Percentiles rank a stretch among this genome's conserved stretches.
phyloP scores from a whole-genome alignment of 139 green algal genomes.

The Picochlorum sp. region DNA sequence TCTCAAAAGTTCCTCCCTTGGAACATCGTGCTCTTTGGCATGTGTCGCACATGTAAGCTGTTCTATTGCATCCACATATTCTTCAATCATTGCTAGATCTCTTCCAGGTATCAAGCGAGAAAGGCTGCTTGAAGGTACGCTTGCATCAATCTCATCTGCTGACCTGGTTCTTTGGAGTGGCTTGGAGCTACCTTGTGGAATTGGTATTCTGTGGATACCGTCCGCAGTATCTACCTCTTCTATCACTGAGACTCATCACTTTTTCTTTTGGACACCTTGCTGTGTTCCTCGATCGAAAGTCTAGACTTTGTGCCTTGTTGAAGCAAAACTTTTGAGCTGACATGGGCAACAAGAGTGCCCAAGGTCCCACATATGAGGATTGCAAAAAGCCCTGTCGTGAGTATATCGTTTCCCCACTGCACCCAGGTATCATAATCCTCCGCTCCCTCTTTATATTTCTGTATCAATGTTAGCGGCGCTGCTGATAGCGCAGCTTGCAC shows the following conservation, averaged over 20 bases:
- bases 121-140: not conserved
- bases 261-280: not conserved
- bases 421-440: slow-evolving; percentile 20
- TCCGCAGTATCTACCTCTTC: not conserved
- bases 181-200: not conserved
- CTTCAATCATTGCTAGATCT: slow-evolving; percentile 23
- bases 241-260: not conserved
- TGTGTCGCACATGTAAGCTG: slow-evolving; percentile 15
- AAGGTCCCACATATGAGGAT: slow-evolving; percentile 65
- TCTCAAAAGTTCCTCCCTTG: slow-evolving; percentile 14
- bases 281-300: not conserved
- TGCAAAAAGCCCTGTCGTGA: slow-evolving; percentile 33
- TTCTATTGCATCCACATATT: slow-evolving; percentile 29
- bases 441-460: slow-evolving; percentile 10
- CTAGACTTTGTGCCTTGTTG: not conserved
- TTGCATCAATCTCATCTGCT: not conserved
- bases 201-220: not conserved
- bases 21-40: not conserved
- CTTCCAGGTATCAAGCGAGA: not conserved
- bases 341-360: slow-evolving; percentile 43
- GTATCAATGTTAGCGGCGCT: slow-evolving; percentile 33
- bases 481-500: slow-evolving; percentile 68
- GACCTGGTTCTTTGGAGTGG: not conserved
- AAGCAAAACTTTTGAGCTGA: slow-evolving; percentile 24
- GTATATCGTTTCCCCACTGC: slow-evolving; percentile 42